Conservation (phyloP, 2,329 filamentous ascomycete species). For the Coleophoma crateriformis region DNA sequence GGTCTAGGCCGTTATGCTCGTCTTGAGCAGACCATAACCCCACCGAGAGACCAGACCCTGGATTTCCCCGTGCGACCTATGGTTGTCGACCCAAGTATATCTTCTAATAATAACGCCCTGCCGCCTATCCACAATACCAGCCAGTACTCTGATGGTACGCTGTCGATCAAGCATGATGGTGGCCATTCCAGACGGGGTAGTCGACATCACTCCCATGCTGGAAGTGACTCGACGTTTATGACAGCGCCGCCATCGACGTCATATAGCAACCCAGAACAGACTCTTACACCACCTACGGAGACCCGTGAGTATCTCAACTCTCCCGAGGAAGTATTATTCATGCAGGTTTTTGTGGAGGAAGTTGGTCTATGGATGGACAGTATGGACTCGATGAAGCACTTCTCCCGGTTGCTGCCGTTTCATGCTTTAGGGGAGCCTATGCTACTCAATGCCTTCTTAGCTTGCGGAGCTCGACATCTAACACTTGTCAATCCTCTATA, state of each 20-base stretch:
- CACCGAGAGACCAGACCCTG: conserved; percentile 18
- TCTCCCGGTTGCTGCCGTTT: conserved; percentile 78
- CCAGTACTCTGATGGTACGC: conserved; percentile 16
- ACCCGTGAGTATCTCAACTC: conserved; percentile 61
- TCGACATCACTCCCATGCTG: conserved; percentile 25
- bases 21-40: conserved; percentile 33
- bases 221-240: conserved; percentile 24
- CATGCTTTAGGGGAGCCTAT: conserved; percentile 78
- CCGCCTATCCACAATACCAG: conserved; percentile 22
- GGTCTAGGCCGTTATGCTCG: conserved; percentile 69
- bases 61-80: conserved; percentile 19
- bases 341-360: conserved; percentile 89
- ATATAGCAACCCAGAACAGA: conserved; percentile 25
- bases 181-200: conserved; percentile 20
- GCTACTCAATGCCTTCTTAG: conserved; percentile 82
- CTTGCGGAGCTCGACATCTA: conserved; percentile 81
- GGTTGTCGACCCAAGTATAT: conserved; percentile 7
- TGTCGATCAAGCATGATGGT: conserved; percentile 18
- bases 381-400: conserved; percentile 80
- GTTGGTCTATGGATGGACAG: conserved; percentile 94
- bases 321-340: conserved; percentile 76
- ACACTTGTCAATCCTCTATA: conserved; percentile 65
- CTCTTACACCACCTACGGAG: conserved; percentile 33
- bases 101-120: conserved; percentile 17
- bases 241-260: conserved; percentile 32